These are phyloP conservation scores for Vachellia collinsii DNA, from an alignment of 306 rosid genomes.

Conservation along the genomic window DNA sequence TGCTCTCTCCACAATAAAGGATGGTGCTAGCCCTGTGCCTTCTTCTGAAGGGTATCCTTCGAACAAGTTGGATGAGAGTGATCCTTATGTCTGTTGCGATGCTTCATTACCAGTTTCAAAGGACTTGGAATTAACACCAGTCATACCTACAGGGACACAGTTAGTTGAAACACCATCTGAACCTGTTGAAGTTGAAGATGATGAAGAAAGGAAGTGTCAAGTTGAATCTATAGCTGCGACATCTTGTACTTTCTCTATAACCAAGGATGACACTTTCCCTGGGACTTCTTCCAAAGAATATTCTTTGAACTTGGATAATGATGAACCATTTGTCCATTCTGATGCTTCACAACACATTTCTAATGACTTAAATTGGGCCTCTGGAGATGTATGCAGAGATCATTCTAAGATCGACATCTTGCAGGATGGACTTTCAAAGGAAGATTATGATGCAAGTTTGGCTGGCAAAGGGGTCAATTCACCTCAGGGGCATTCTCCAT, in stretches of 20 bases:
- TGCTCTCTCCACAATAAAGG: constrained; percentile 39
- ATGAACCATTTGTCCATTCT: constrained; percentile 46
- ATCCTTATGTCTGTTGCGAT: constrained; percentile 44
- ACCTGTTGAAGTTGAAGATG: constrained; percentile 34
- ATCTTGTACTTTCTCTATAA: constrained; percentile 40
- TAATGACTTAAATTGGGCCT: constrained; percentile 45
- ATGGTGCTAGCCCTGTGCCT: constrained; percentile 39
- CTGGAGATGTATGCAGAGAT: constrained; percentile 41
- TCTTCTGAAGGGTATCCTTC: constrained; percentile 44
- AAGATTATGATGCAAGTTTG: constrained; percentile 37
- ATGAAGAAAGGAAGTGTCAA: constrained; percentile 42
- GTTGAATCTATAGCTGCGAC: constrained; percentile 42
- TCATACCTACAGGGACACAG: constrained; percentile 40
- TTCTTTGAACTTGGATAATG: constrained; percentile 42
- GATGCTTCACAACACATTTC: constrained; percentile 41
- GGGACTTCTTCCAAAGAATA: constrained; percentile 43
- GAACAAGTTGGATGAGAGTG: constrained; percentile 48
- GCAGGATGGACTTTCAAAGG: constrained; percentile 40
- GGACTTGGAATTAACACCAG: constrained; percentile 42
- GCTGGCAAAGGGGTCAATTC: constrained; percentile 42
- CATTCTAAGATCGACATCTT: constrained; percentile 38
- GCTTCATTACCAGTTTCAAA: constrained; percentile 39
- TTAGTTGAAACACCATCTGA: constrained; percentile 48
- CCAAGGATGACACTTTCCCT: constrained; percentile 39
- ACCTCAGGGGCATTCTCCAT: constrained; percentile 42